Evolutionary conservation across 2,329 filamentous ascomycete species (phyloP).

Genomic region (Aspergillus tamarii): DNA sequence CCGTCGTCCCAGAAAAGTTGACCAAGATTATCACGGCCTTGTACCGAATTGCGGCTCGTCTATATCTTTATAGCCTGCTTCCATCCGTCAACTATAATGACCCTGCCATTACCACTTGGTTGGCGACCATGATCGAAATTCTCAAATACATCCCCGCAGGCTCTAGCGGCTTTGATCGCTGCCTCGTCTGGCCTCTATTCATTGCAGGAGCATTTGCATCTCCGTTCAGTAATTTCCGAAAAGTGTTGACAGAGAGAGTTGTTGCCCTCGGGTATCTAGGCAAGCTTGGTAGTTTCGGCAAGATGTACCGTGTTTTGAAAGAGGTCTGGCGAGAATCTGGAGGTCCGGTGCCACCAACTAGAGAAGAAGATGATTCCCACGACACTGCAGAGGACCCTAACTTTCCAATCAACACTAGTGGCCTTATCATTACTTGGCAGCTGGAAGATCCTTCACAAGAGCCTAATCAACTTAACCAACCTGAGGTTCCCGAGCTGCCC

Average conservation of each 20-base stretch:
- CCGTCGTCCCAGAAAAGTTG: constrained; percentile 78
- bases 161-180: constrained; percentile 80
- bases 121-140: constrained; percentile 74
- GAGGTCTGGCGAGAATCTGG: constrained; percentile 81
- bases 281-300: constrained; percentile 80
- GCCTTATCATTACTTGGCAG: neutral
- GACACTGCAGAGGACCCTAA: neutral
- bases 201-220: constrained; percentile 79
- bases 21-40: constrained; percentile 84
- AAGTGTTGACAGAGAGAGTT: constrained; percentile 74
- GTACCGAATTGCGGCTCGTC: constrained; percentile 87
- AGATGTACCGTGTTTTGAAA: constrained; percentile 73
- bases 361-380: neutral
- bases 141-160: constrained; percentile 83
- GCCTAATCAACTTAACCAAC: neutral
- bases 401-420: neutral
- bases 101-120: constrained; percentile 71
- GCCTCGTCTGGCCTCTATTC: constrained; percentile 88
- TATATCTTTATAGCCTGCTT: constrained; percentile 91
- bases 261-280: constrained; percentile 74
- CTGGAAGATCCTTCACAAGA: neutral
- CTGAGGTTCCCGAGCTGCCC: neutral
- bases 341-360: constrained; percentile 44
- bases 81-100: constrained; percentile 80
- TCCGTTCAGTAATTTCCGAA: constrained; percentile 73